Evolutionary conservation across 2,329 filamentous ascomycete species (phyloP).

Genomic region (Aspergillus felis): DNA sequence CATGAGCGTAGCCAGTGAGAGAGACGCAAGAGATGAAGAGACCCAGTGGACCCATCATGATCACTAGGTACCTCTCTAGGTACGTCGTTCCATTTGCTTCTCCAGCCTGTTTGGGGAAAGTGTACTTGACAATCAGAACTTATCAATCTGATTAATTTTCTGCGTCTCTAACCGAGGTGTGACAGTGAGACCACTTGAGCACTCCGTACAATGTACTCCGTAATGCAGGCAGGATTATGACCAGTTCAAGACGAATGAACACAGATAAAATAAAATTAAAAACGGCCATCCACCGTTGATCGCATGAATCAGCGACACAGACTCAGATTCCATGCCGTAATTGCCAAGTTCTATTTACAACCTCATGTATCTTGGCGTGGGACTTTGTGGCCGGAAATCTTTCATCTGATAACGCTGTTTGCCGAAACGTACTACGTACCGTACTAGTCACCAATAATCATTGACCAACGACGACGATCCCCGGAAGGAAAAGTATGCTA

Average conservation of each 20-base stretch:
- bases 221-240: background rate
- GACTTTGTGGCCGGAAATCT: constrained; percentile 1
- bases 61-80: no score
- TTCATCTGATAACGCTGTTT: constrained; percentile 13
- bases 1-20: background rate
- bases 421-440: no score
- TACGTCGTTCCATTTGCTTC: background rate
- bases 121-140: background rate
- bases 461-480: background rate
- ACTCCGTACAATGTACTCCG: background rate
- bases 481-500: background rate
- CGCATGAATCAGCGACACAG: background rate
- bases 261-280: no score
- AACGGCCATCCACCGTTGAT: background rate
- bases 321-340: background rate
- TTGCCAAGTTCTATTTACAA: background rate
- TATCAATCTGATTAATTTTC: background rate
- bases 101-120: background rate
- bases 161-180: background rate
- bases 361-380: constrained; percentile 2
- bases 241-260: background rate
- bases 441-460: background rate
- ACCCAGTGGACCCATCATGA: background rate
- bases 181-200: background rate
- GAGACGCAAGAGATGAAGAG: background rate